These are phyloP conservation scores for Puccinia hordei DNA, from an alignment of 1,284 basidiomycete genomes.

Conservation along the genomic window DNA sequence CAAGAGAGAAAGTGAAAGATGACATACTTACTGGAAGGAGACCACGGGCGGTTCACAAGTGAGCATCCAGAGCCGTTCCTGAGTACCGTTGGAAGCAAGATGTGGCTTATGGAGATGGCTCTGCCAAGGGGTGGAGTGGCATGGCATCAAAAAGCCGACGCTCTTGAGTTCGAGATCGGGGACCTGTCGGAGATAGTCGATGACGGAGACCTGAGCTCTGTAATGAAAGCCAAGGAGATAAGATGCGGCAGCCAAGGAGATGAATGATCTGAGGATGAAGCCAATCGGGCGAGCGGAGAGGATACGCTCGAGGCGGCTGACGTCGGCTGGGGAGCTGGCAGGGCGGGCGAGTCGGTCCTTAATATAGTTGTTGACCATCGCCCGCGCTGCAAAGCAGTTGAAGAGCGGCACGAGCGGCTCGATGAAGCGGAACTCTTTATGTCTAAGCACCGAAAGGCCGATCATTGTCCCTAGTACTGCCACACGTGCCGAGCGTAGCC, in stretches of 20 bases:
- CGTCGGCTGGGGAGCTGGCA: neutral
- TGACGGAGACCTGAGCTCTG: slow-evolving; percentile 73
- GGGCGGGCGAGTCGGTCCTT: slow-evolving; percentile 10
- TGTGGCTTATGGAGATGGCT: slow-evolving; percentile 77
- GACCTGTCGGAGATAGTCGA: slow-evolving; percentile 62
- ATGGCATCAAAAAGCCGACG: slow-evolving; percentile 88
- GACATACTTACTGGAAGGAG: slow-evolving; percentile 62
- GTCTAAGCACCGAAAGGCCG: slow-evolving; percentile 76
- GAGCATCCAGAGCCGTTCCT: slow-evolving; percentile 72
- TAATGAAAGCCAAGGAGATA: slow-evolving; percentile 76
- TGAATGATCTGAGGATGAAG: slow-evolving; percentile 62
- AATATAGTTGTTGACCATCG: slow-evolving; percentile 65
- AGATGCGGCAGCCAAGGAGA: slow-evolving; percentile 65
- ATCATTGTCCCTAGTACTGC: slow-evolving; percentile 69
- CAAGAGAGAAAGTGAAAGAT: slow-evolving; percentile 25
- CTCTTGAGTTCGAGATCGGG: slow-evolving; percentile 65
- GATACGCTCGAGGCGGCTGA: slow-evolving; percentile 12
- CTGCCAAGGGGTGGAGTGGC: slow-evolving; percentile 95
- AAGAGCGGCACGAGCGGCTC: slow-evolving; percentile 87
- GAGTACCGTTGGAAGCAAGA: slow-evolving; percentile 60
- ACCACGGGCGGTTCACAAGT: slow-evolving; percentile 85
- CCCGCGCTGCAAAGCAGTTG: slow-evolving; percentile 75
- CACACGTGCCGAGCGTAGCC: slow-evolving; percentile 62
- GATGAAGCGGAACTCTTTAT: slow-evolving; percentile 97
- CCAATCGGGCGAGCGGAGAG: slow-evolving; percentile 9